A percentile compares a stretch with the other conserved stretches of the same genome.
Evolutionary conservation across 2,329 filamentous ascomycete species (phyloP).

Genomic region (Colletotrichum sp.): DNA sequence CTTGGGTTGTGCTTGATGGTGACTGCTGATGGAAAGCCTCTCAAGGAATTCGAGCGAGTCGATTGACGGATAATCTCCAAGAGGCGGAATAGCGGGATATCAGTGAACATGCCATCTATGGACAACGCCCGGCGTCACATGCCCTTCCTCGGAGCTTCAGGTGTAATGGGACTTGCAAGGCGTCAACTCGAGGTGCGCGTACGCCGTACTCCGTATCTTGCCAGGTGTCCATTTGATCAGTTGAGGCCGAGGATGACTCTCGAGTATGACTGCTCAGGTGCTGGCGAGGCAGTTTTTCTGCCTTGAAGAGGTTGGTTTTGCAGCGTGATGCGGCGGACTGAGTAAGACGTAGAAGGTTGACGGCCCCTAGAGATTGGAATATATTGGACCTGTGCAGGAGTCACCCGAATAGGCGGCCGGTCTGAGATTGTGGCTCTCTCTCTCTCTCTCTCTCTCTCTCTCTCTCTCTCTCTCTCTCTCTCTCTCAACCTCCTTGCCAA

Average conservation of each 20-base stretch:
- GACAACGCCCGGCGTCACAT: not conserved
- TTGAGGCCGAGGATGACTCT: not conserved
- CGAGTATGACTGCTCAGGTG: not conserved
- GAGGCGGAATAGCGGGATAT: not conserved
- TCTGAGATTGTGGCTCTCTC: not conserved
- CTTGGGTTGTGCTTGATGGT: not conserved
- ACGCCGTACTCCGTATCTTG: not conserved
- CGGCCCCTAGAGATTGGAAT: not conserved
- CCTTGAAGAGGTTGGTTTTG: not conserved
- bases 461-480: too few relatives aligned
- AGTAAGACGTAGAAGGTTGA: not conserved
- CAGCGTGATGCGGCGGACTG: not conserved
- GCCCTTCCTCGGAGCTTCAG: not conserved
- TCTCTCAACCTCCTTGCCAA: not conserved
- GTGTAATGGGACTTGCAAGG: not conserved
- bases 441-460: not conserved
- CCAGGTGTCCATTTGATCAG: not conserved
- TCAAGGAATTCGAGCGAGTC: not conserved
- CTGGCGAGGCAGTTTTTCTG: not conserved
- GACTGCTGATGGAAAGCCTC: not conserved
- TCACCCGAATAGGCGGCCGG: not conserved
- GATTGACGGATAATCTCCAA: constrained; percentile 15
- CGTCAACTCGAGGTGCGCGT: not conserved
- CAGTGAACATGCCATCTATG: not conserved
- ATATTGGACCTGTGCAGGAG: not conserved